These are phyloP conservation scores for Eragrostis curvula DNA, from an alignment of 176 grass and related monocot genomes.

Conservation along the genomic window DNA sequence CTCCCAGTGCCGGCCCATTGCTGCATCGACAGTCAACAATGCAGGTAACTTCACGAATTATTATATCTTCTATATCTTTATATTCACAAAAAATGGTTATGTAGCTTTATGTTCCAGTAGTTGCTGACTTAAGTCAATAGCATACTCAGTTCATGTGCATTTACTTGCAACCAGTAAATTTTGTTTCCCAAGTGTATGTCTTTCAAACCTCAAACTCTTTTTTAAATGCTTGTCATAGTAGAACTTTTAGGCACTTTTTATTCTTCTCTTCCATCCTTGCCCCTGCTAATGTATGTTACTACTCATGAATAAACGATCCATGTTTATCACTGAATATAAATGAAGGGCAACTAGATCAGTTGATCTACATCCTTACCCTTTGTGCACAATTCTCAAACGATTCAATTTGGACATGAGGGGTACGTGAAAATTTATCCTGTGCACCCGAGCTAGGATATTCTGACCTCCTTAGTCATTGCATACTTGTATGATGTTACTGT, in stretches of 20 bases:
- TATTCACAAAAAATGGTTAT: background rate
- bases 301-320: background rate
- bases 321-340: background rate
- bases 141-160: background rate
- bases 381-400: background rate
- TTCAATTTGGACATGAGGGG: background rate
- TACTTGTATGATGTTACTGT: background rate
- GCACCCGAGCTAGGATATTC: constrained; percentile 5
- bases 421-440: background rate
- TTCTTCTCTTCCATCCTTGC: background rate
- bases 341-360: background rate
- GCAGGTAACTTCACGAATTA: constrained; percentile 49
- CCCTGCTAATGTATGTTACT: background rate
- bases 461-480: background rate
- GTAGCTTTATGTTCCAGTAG: constrained; percentile 28
- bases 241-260: background rate
- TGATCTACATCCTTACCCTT: background rate
- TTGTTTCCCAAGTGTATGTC: background rate
- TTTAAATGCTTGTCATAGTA: background rate
- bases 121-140: constrained; percentile 11
- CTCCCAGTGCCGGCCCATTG: constrained; percentile 33
- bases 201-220: background rate
- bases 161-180: constrained; percentile 20
- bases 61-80: constrained; percentile 14
- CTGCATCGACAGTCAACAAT: constrained; percentile 37